Conservation (phyloP, 208 protist genomes). For the Trypanosoma brucei region DNA sequence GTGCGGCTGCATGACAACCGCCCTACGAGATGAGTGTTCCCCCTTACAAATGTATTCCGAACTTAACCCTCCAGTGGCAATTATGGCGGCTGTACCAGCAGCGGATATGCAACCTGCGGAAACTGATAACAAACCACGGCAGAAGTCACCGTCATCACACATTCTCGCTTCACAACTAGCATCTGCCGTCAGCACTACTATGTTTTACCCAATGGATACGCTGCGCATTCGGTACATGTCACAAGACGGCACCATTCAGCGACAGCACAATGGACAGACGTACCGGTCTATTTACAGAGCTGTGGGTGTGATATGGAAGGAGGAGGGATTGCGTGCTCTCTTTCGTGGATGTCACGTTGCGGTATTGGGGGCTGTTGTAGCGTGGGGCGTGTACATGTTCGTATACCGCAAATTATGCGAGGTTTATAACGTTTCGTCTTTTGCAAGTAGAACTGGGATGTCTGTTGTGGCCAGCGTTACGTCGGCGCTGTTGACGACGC, state of each 20-base stretch:
- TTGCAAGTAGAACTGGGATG: slow-evolving; percentile 50
- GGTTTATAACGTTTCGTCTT: slow-evolving; percentile 17
- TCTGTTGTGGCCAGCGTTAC: slow-evolving; percentile 58
- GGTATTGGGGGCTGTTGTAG: slow-evolving; percentile 43
- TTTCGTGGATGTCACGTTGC: slow-evolving; percentile 73
- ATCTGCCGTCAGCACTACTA: slow-evolving; percentile 56
- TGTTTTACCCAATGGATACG: slow-evolving; percentile 86
- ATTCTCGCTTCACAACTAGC: slow-evolving; percentile 64
- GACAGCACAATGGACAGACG: slow-evolving; percentile 72
- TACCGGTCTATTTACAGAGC: slow-evolving; percentile 38
- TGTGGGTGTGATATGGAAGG: slow-evolving; percentile 34
- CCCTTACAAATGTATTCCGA: background rate
- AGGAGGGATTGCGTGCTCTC: slow-evolving; percentile 54
- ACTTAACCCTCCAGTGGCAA: background rate
- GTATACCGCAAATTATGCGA: slow-evolving; percentile 59
- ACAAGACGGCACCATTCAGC: slow-evolving; percentile 63
- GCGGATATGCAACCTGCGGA: background rate
- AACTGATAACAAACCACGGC: background rate
- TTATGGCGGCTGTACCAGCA: background rate
- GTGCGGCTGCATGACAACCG: background rate
- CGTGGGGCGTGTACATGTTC: slow-evolving; percentile 89
- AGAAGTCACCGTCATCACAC: slow-evolving; percentile 34
- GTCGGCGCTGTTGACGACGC: slow-evolving; percentile 68
- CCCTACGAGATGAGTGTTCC: background rate
- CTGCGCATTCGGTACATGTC: slow-evolving; percentile 87